Evolutionary conservation across 2,329 filamentous ascomycete genomes (phyloP).

Genomic region (Ascomycota sp.): DNA sequence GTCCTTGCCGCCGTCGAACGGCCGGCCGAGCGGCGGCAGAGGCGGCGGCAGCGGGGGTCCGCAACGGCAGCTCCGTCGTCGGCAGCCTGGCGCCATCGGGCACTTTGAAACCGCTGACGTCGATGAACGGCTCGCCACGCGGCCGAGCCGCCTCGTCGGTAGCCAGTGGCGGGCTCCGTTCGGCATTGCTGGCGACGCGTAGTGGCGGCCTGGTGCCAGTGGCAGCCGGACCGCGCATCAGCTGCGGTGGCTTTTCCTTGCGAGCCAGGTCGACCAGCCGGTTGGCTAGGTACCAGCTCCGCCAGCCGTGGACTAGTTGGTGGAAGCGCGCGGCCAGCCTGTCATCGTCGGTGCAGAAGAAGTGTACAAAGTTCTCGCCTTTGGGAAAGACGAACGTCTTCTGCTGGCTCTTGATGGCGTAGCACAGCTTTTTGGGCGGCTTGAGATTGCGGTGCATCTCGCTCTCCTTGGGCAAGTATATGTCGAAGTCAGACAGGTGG

Average conservation of each 20-base stretch:
- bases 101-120: constrained; percentile 4
- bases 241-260: constrained; percentile 7
- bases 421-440: constrained; percentile 69
- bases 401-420: constrained; percentile 80
- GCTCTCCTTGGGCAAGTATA: constrained; percentile 56
- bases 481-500: constrained; percentile 80
- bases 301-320: constrained; percentile 55
- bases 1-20: no score
- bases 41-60: no score
- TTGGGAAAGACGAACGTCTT: constrained; percentile 68
- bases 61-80: no score
- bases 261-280: constrained; percentile 34
- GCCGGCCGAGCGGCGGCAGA: no score
- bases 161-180: constrained; percentile 21
- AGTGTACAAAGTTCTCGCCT: constrained; percentile 76
- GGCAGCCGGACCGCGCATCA: constrained; percentile 1
- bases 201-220: not conserved
- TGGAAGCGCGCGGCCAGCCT: constrained; percentile 48
- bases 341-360: constrained; percentile 65
- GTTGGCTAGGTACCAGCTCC: constrained; percentile 78
- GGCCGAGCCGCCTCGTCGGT: constrained; percentile 1
- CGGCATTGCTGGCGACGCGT: constrained; percentile 2
- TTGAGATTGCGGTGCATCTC: constrained; percentile 52
- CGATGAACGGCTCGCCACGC: constrained; percentile 3
- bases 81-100: constrained; percentile 1